Base-by-base conservation (phyloP, 345 rosid genomes). In the Syzygium oleosum region DNA sequence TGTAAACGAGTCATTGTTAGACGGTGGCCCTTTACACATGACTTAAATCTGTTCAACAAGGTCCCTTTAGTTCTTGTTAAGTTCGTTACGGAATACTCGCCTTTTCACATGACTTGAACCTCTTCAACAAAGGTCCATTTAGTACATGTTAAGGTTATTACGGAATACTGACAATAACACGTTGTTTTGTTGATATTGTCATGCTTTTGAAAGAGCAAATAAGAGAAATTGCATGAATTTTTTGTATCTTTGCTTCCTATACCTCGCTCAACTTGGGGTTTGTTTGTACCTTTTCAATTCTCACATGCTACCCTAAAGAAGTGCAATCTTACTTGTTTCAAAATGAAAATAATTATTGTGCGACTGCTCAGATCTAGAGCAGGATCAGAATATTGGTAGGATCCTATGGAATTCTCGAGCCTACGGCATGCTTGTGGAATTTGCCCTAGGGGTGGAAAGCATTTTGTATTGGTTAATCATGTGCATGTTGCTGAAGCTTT, bases 401-500 rank as follows among this genome's bases (percentile, higher is more conserved):
- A 73, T 19, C 52, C 85, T 25, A 22, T 56, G 61, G 19, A n/a
- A 10, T 12, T n/a, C 55, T 58, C 14, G 13, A 58, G 29, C 78
- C 22, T 7, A 10, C 3, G 23, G 78, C 21, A 29, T 31, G 61
- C n/a, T 56, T 56, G 12, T 23, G 4, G n/a, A 9, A 56, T 56
- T 56, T 56, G 27, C 61, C 61, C 9, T 56, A 22, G 5, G 59
- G 59, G 3, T 55, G 2, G 23, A 9, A 51, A 77, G 63, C 87
- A 51, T 79, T 19, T 83, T 85, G n/a, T 34, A 86, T 84, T 58
- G 46, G 68, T 78, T 65, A 84, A 80, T 87, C 46, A 51, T 84
- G 27, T 61, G 68, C 51, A 51, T 63, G 65, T 2, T 53, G 86
- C 80, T 87, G 86, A 58, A 65, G 53, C 87, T 89, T 96, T 95